Evolutionary conservation across 2,329 filamentous ascomycete species (phyloP), one percentile per base, ranked within the genome.

Genomic region (Shiraia sp.): DNA sequence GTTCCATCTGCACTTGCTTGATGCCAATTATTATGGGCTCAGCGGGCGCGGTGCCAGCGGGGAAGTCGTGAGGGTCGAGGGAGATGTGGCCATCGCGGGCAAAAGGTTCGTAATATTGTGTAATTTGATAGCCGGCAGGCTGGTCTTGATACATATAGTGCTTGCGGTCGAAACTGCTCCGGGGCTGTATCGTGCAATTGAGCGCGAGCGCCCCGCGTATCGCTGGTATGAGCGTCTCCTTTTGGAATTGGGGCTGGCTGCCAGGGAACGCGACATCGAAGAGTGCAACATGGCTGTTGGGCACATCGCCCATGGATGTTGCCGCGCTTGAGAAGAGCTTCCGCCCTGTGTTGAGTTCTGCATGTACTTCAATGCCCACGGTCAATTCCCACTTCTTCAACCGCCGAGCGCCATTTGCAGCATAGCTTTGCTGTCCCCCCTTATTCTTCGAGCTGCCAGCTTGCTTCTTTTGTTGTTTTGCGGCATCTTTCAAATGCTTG

Each of bases 81-180:
- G 76, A 79, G n/a, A 97, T 75, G 27, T 75, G 72, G 2, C 93
- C 93, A 57, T 90, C 77, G 46, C 77, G 82, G 4, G 82, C 82
- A 53, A 85, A 84, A 0, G 82, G 82, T 75, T 78, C 76, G 68
- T 97, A 96, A 73, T 92, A 97, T 65, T 99, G 93, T 2, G 93
- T 99, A 50, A 99, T 95, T 69, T 99, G 93, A 69, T 99, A 99
- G 0, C 93, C 93, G 0, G 89, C 81, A 1, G 93, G 93, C 70
- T 99, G 93, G 69, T 99, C 93, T 81, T 93, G 95, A 75, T 96
- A 96, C 71, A 99, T 97, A 72, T 99, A 99, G 70, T 99, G 93
- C 69, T 99, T 99, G 51, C 93, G 80, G 70, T 99, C 93, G 72
- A 96, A 99, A 39, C 82, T 82, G 68, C 90, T 96, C 55, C 81